These are phyloP conservation scores for Nyctanthes arbortristis DNA, from an alignment of 257 asterid genomes.

Conservation along the genomic window DNA sequence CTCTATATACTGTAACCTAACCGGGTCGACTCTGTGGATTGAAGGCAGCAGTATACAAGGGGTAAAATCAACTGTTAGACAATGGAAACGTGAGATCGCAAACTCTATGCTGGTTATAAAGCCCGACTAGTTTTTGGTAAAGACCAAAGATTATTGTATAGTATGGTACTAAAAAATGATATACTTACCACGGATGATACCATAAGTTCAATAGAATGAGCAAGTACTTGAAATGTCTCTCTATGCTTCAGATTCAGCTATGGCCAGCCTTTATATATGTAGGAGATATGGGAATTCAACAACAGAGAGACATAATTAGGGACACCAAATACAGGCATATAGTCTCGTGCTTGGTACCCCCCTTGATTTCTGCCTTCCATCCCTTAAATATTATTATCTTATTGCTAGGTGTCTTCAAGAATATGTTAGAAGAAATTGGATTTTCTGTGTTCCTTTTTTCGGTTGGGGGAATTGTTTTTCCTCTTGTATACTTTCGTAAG, in stretches of 20 bases:
- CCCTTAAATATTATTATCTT: conserved; percentile 17
- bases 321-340: conserved; percentile 32
- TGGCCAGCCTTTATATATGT: conserved; percentile 14
- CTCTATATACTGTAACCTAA: background rate
- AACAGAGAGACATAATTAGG: conserved; percentile 40
- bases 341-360: conserved; percentile 54
- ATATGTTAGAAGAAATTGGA: background rate
- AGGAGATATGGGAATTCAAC: conserved; percentile 24
- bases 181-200: conserved; percentile 9
- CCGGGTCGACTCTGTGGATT: background rate
- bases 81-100: background rate
- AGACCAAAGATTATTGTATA: too few relatives aligned
- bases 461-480: too few relatives aligned
- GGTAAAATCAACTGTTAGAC: background rate
- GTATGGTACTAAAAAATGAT: too few relatives aligned
- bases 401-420: background rate
- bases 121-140: too few relatives aligned
- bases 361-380: conserved; percentile 37
- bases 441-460: background rate
- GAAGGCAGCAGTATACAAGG: too few relatives aligned
- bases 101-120: too few relatives aligned
- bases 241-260: background rate
- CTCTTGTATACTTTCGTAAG: too few relatives aligned
- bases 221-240: background rate
- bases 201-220: background rate